Conservation (phyloP, 768 basidiomycete genomes). For the Kwoniella dejecticola region DNA sequence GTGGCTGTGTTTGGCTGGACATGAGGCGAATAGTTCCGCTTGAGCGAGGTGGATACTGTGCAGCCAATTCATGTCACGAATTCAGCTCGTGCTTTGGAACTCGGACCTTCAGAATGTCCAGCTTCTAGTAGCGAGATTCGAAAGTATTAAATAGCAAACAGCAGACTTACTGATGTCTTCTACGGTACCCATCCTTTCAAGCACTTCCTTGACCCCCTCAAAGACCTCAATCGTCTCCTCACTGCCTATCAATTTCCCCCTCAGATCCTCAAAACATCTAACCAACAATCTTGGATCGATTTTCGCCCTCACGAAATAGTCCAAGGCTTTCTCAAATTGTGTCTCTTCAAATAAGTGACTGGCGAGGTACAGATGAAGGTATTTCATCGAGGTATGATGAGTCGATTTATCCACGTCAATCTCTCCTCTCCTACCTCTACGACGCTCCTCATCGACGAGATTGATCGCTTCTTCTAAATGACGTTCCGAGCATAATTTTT, state of each 20-base stretch:
- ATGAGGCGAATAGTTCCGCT: conserved; percentile 88
- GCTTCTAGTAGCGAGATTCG: too few relatives aligned
- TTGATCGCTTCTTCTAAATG: conserved; percentile 43
- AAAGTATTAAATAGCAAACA: too few relatives aligned
- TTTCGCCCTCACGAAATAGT: conserved; percentile 73
- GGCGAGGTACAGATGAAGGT: conserved; percentile 79
- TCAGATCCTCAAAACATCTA: conserved; percentile 76
- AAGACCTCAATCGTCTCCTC: conserved; percentile 69
- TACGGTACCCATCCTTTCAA: conserved; percentile 69
- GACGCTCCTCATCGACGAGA: conserved; percentile 50
- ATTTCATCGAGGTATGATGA: conserved; percentile 63
- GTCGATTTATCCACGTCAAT: conserved; percentile 50
- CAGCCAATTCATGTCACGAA: too few relatives aligned
- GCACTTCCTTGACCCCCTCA: conserved; percentile 70
- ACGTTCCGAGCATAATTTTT: conserved; percentile 34
- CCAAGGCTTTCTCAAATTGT: conserved; percentile 78
- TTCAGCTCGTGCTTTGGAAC: too few relatives aligned
- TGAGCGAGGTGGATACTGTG: conserved; percentile 80
- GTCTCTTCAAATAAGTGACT: conserved; percentile 77
- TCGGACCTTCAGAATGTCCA: too few relatives aligned
- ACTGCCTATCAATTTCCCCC: conserved; percentile 62
- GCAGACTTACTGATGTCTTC: conserved; percentile 82
- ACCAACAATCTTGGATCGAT: conserved; percentile 81
- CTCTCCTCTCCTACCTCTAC: conserved; percentile 50
- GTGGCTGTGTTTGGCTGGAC: conserved; percentile 68